A percentile compares a stretch with the other conserved stretches of the same genome.
phyloP scores from a whole-genome alignment of 148 eudicot genomes.

The Silene uniflora region DNA sequence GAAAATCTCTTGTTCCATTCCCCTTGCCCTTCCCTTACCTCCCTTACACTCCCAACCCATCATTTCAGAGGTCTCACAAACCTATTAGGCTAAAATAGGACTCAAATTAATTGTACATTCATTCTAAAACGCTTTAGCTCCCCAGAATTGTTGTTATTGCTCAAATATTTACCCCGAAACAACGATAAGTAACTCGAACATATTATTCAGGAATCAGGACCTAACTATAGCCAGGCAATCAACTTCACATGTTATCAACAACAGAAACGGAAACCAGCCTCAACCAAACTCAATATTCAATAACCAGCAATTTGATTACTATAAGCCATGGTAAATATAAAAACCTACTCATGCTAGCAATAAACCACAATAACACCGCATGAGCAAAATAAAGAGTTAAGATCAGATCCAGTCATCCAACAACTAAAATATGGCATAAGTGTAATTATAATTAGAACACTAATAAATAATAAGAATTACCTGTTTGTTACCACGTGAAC shows the following conservation, averaged over 20 bases:
- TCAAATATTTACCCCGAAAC: background rate
- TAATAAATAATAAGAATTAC: slow-evolving; percentile 23
- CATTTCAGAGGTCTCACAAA: too few species aligned
- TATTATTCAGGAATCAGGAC: background rate
- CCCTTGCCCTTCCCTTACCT: too few species aligned
- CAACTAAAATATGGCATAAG: background rate
- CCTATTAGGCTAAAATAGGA: too few species aligned
- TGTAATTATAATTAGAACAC: background rate
- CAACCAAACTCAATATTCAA: background rate
- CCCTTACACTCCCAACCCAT: too few species aligned
- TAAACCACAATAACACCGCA: background rate
- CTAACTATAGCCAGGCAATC: background rate
- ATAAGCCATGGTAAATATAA: background rate
- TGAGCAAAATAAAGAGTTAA: background rate
- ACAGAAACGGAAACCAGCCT: background rate
- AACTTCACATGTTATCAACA: background rate
- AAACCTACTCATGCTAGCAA: background rate
- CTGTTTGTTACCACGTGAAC: slow-evolving; percentile 95
- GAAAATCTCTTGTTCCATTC: too few species aligned
- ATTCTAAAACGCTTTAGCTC: background rate
- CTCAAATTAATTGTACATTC: too few species aligned
- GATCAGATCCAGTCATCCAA: background rate
- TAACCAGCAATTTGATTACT: background rate
- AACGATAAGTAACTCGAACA: background rate
- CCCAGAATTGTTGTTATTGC: background rate